These are phyloP conservation scores for Posidonia australis DNA, from an alignment of 106 monocot genomes.

Conservation along the genomic window DNA sequence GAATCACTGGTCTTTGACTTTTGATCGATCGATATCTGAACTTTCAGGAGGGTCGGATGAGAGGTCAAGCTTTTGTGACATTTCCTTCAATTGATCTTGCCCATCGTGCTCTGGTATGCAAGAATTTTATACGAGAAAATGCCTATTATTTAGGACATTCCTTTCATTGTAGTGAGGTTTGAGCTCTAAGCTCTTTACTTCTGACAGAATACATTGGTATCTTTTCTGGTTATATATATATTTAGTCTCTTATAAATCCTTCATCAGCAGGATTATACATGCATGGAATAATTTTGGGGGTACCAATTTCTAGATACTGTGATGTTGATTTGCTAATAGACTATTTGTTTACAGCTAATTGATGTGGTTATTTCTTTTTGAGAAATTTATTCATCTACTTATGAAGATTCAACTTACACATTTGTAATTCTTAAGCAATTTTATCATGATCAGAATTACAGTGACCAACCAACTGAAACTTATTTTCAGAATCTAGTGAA, in stretches of 20 bases:
- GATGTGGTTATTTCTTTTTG: no score
- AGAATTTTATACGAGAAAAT: not conserved
- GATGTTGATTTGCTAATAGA: no score
- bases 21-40: not conserved
- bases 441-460: not conserved
- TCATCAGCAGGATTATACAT: no score
- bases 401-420: no score
- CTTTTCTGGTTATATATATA: no score
- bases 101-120: conserved; percentile 65
- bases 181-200: no score
- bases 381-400: no score
- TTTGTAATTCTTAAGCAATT: not conserved
- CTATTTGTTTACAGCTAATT: no score
- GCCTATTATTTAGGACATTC: not conserved
- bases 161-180: not conserved
- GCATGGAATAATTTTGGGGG: no score
- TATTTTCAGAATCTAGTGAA: conserved; percentile 78
- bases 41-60: conserved; percentile 92
- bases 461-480: not conserved
- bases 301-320: no score
- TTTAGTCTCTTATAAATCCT: no score
- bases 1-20: not conserved
- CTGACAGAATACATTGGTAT: no score
- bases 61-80: conserved; percentile 96
- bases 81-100: conserved; percentile 88